Percentiles rank a stretch among this genome's conserved stretches.
Conservation (phyloP, 2,329 filamentous ascomycete species). For the Anthostomella pinea region DNA sequence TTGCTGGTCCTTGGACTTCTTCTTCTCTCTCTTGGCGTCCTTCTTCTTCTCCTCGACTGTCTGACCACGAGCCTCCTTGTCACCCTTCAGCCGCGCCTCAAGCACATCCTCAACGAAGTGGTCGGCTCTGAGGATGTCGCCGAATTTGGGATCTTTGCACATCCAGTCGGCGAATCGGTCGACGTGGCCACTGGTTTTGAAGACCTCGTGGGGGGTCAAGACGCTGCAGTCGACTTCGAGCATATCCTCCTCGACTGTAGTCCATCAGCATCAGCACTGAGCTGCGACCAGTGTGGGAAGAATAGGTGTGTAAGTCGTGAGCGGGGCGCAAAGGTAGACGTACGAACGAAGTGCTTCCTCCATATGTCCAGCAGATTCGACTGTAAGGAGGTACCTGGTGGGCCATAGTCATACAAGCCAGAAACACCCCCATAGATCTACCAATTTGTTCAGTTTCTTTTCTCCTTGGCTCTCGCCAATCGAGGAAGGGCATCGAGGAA, state of each 20-base stretch:
- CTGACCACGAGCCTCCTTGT: slow-evolving; percentile 88
- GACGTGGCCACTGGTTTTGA: slow-evolving; percentile 95
- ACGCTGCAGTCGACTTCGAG: slow-evolving; percentile 92
- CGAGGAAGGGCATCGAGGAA: too few species aligned
- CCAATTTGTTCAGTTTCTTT: not conserved
- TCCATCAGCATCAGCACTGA: slow-evolving; percentile 56
- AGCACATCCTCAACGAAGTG: slow-evolving; percentile 95
- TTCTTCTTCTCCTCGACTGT: slow-evolving; percentile 76
- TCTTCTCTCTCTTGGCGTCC: slow-evolving; percentile 72
- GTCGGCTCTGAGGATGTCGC: slow-evolving; percentile 93
- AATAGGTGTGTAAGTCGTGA: too few species aligned
- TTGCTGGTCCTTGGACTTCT: slow-evolving; percentile 75
- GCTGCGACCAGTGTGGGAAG: slow-evolving; percentile 65
- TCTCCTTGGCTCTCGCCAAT: too few species aligned
- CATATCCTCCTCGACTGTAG: slow-evolving; percentile 78
- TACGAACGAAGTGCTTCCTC: slow-evolving; percentile 83
- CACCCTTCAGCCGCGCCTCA: slow-evolving; percentile 79
- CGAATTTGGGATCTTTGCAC: slow-evolving; percentile 97
- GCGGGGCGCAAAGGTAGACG: slow-evolving; percentile 47
- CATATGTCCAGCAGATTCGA: slow-evolving; percentile 85
- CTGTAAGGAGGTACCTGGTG: slow-evolving; percentile 81
- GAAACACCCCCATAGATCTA: slow-evolving; percentile 82
- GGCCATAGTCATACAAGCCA: slow-evolving; percentile 91
- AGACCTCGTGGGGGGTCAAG: slow-evolving; percentile 86
- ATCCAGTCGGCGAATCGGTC: slow-evolving; percentile 99